Base-by-base conservation (phyloP, 306 rosid genomes). In the Spatholobus suberectus region DNA sequence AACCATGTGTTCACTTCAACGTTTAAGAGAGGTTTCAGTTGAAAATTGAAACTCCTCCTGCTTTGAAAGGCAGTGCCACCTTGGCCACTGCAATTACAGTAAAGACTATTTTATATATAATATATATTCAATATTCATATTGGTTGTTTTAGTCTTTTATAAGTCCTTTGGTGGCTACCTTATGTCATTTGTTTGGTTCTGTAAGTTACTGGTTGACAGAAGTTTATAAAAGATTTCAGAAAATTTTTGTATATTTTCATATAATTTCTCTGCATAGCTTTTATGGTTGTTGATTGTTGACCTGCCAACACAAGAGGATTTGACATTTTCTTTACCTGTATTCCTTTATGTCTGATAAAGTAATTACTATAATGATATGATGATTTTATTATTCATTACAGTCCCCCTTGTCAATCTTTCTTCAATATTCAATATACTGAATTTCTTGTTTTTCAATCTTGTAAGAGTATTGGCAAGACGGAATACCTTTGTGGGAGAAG, bases 401-500 rank as follows among this genome's bases (percentile, higher is more conserved):
- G 38, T 65, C 51, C 67, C 71, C 18, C 54, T 8, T 70, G 34
- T 55, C 52, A 40, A 6, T 72, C 34, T 27, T 26, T 14, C n/a
- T 41, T 23, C 8, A 5, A 15, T 21, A 26, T 54, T 57, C 62
- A 18, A 81, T 74, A 3, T 54, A 12, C 74, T 73, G 57, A 35
- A 40, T 41, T 21, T 52, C 8, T 51, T 51, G 14, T 65, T 55
- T 49, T 66, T 65, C 77, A 49, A 70, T 34, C n/a, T 71, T 80
- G n/a, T 13, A 80, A 90, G 95, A 86, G 68, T 86, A 73, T 83
- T 43, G 77, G 81, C 82, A 82, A 71, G 98, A 95, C 27, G 96
- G 92, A 35, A 71, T 95, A 83, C 98, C 99, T 73, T n/a, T 85
- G 17, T 95, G 98, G 99, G 97, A 95, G 86, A 95, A 95, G 90